A percentile compares a stretch with the other conserved stretches of the same genome.
Evolutionary conservation across 345 rosid genomes (phyloP).

Genomic region (Euphorbia tirucalli): DNA sequence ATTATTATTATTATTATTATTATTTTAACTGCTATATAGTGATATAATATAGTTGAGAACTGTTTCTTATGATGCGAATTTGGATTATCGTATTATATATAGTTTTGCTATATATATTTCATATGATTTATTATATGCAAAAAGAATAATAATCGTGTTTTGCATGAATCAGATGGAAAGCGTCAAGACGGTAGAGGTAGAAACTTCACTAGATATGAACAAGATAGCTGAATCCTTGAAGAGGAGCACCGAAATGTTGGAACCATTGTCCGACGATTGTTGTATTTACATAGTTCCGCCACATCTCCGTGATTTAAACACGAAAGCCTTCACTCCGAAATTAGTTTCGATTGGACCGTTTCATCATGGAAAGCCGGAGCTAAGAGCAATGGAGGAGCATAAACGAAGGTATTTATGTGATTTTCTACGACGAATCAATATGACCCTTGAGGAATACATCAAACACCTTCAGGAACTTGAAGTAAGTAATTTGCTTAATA

Average conservation of each 20-base stretch:
- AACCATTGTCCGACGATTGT: background rate
- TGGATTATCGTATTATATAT: too few relatives aligned
- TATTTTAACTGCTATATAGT: too few relatives aligned
- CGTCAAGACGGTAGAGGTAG: too few relatives aligned
- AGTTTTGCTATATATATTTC: too few relatives aligned
- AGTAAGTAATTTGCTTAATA: too few relatives aligned
- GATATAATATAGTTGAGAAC: too few relatives aligned
- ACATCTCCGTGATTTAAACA: background rate
- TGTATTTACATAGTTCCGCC: slow-evolving; percentile 17
- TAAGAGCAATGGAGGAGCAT: slow-evolving; percentile 8
- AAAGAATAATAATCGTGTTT: too few relatives aligned
- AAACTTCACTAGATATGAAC: background rate
- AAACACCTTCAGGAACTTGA: background rate
- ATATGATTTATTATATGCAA: too few relatives aligned
- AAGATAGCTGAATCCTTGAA: background rate
- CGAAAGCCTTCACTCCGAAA: slow-evolving; percentile 12
- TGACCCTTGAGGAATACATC: background rate
- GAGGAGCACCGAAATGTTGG: background rate
- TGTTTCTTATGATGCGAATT: too few relatives aligned
- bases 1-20: too few relatives aligned
- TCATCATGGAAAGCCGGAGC: slow-evolving; percentile 14
- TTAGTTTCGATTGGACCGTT: slow-evolving; percentile 21
- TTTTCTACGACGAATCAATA: background rate
- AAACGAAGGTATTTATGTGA: slow-evolving; percentile 12
- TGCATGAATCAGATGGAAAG: too few relatives aligned